Conservation (phyloP, 495 filamentous ascomycete species). For the Aspergillus mulundensis region DNA sequence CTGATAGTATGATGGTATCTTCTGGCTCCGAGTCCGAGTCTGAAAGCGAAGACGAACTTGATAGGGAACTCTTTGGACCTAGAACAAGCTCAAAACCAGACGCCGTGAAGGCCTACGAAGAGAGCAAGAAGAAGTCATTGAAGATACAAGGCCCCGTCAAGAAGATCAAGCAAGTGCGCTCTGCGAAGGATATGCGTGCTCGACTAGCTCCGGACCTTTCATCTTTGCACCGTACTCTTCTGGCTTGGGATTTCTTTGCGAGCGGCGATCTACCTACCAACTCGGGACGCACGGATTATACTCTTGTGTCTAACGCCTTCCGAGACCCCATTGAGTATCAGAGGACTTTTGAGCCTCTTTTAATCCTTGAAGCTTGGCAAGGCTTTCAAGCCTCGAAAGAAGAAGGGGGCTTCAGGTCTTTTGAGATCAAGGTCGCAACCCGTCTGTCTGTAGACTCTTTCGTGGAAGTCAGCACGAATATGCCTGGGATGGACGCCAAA, state of each 20-base stretch:
- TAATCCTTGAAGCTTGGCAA: slow-evolving; percentile 94
- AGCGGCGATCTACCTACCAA: slow-evolving; percentile 76
- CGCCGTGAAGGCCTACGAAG: slow-evolving; percentile 49
- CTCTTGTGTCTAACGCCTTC: slow-evolving; percentile 71
- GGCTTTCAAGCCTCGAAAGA: slow-evolving; percentile 86
- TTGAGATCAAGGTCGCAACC: slow-evolving; percentile 79
- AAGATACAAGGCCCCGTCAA: slow-evolving; percentile 68
- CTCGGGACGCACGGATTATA: slow-evolving; percentile 63
- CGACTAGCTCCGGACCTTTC: slow-evolving; percentile 86
- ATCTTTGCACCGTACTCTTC: slow-evolving; percentile 74
- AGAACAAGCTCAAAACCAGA: slow-evolving; percentile 40
- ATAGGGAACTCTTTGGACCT: slow-evolving; percentile 57
- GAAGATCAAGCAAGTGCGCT: slow-evolving; percentile 70
- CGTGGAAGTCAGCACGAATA: slow-evolving; percentile 80
- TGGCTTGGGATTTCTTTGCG: slow-evolving; percentile 92
- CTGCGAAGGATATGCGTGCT: slow-evolving; percentile 88
- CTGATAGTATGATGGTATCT: slow-evolving; percentile 83
- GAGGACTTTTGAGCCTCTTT: slow-evolving; percentile 80
- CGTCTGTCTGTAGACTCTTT: slow-evolving; percentile 88
- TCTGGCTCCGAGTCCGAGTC: slow-evolving; percentile 69
- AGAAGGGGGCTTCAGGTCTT: slow-evolving; percentile 70
- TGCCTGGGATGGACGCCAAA: slow-evolving; percentile 63
- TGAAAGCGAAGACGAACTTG: slow-evolving; percentile 64
- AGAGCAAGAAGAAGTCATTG: slow-evolving; percentile 49
- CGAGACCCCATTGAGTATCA: slow-evolving; percentile 73